Percentiles rank a stretch among this genome's conserved stretches.
These are phyloP conservation scores for Cenchrus americanus DNA, from an alignment of 176 grass and related monocot species.

Conservation along the genomic window DNA sequence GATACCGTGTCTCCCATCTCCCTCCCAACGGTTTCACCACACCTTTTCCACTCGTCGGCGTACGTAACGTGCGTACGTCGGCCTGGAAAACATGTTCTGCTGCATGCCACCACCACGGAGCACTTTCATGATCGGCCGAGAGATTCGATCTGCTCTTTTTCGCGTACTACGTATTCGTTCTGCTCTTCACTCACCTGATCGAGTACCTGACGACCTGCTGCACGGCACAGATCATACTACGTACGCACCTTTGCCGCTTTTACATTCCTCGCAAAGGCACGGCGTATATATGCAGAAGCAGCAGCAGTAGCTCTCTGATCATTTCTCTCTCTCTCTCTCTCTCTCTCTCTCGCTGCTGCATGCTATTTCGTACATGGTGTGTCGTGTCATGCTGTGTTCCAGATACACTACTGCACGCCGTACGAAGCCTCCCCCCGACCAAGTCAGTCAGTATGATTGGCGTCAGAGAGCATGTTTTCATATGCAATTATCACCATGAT, in stretches of 20 bases:
- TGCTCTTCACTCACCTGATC: too few species aligned
- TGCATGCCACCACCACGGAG: too few species aligned
- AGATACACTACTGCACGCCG: neutral
- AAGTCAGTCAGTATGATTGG: constrained; percentile 38
- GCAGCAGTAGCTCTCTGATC: neutral
- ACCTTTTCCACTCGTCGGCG: neutral
- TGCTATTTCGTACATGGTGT: neutral
- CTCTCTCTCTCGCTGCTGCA: neutral
- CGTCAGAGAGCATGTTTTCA: constrained; percentile 41
- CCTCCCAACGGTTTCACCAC: constrained; percentile 9
- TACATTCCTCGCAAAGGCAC: too few species aligned
- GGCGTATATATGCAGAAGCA: neutral
- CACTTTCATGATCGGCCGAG: too few species aligned
- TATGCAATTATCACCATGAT: constrained; percentile 45
- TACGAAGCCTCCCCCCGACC: neutral
- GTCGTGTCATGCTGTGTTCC: neutral
- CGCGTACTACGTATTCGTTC: too few species aligned
- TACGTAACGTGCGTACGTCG: neutral
- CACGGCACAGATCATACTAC: neutral
- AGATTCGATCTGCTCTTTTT: too few species aligned
- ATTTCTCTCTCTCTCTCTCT: neutral
- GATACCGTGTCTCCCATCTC: constrained; percentile 23
- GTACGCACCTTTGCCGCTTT: too few species aligned
- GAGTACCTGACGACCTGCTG: too few species aligned
- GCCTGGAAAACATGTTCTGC: neutral